Evolutionary conservation across 2,329 filamentous ascomycete genomes (phyloP), one percentile per base, ranked within the genome.

Genomic region (Pleurostoma richardsiae): DNA sequence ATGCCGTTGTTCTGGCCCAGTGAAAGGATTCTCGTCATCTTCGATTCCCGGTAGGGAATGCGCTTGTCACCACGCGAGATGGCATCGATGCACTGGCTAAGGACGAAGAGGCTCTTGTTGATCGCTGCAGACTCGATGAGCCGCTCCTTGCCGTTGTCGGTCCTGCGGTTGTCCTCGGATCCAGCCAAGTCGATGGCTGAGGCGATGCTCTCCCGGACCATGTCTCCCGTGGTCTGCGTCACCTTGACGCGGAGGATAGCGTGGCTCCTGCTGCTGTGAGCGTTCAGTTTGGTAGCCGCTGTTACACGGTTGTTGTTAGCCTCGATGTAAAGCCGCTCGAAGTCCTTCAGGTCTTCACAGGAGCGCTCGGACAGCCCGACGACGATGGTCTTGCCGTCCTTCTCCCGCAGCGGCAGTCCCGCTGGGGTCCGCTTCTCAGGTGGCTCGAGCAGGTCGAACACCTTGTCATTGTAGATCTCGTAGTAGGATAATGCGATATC

Each of bases 391-490:
- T 88, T 94, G 53, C 88, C 89, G 56, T 87, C 85, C 59, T 90
- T 91, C 59, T 96, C 90, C 29, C 90, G 80, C 28, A 96, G 79
- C 2, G 88, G 88, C 29, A 96, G 71, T 0, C 91, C 91, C 1
- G 87, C 79, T 2, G 88, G 73, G 0, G 87, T 90, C 43, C 94
- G 86, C 71, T 90, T 95, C 64, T 96, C 91, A 0, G 85, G 86
- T 1, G 90, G 76, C 63, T 96, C 88, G 55, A 96, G 89, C 30
- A 96, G 73, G 63, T 96, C 91, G 59, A 85, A 96, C 26, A 96
- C 90, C 63, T 92, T 92, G 71, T 96, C 91, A 65, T 95, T 96
- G 69, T 96, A 96, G 55, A 96, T 96, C 65, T 96, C 91, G 69
- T 95, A 96, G 69, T 96, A 96, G 29, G 88, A 91, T 59, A 96